phyloP scores from a whole-genome alignment of 768 basidiomycete species.

The Mycena chlorophos region DNA sequence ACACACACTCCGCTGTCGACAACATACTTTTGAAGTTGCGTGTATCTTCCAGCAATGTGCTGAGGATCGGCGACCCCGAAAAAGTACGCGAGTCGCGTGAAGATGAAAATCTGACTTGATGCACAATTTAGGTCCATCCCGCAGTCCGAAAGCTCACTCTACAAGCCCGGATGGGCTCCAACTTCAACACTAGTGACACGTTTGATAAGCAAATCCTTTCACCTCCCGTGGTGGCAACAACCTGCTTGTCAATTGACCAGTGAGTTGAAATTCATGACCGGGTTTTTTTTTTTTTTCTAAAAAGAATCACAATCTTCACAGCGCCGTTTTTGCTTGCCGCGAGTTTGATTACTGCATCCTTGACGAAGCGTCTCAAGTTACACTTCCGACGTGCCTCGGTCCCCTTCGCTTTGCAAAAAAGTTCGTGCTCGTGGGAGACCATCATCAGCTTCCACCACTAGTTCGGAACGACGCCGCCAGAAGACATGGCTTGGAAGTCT shows the following conservation, averaged over 20 bases:
- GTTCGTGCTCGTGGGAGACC: slow-evolving; percentile 95
- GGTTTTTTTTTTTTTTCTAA: background rate
- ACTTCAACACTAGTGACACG: slow-evolving; percentile 77
- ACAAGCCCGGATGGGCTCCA: slow-evolving; percentile 50
- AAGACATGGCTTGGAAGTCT: slow-evolving; percentile 83
- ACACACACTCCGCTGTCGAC: slow-evolving; percentile 98
- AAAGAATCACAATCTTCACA: too few relatives aligned
- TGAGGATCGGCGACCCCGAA: slow-evolving; percentile 5
- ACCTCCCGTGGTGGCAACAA: slow-evolving; percentile 94
- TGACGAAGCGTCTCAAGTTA: slow-evolving; percentile 98
- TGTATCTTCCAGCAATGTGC: background rate
- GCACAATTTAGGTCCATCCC: slow-evolving; percentile 93
- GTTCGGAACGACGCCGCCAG: slow-evolving; percentile 81
- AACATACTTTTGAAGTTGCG: slow-evolving; percentile 66
- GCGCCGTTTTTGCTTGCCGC: slow-evolving; percentile 81
- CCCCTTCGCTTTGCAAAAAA: slow-evolving; percentile 87
- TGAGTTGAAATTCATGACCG: slow-evolving; percentile 33
- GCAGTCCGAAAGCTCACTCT: slow-evolving; percentile 74
- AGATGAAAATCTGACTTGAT: too few relatives aligned
- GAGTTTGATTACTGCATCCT: slow-evolving; percentile 96
- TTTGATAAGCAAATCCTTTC: slow-evolving; percentile 80
- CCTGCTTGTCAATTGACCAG: slow-evolving; percentile 94
- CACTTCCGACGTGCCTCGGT: slow-evolving; percentile 91
- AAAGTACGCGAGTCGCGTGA: too few relatives aligned
- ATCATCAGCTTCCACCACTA: slow-evolving; percentile 94